Evolutionary conservation across 2,329 filamentous ascomycete species (phyloP), one percentile per base, ranked within the genome.

Genomic region (Endoconidiophora laricicola): DNA sequence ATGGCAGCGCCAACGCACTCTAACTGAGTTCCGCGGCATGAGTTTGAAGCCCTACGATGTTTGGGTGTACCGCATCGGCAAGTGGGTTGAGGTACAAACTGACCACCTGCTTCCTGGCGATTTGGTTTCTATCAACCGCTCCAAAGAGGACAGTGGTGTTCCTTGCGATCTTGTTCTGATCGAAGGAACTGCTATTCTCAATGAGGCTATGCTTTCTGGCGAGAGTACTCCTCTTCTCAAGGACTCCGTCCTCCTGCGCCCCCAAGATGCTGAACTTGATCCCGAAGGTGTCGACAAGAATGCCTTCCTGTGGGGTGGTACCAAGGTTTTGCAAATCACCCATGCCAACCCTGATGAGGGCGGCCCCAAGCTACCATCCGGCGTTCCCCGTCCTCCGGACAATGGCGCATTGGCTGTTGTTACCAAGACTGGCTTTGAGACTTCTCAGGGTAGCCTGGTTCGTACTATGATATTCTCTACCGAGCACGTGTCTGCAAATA

Each of bases 401-500:
- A 86, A 91, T 59, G 91, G 91, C 48, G 91, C 88, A 36, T 77
- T 96, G 71, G 91, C 88, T 54, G 77, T 98, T 55, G 86, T 98
- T 43, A 82, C 88, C 60, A 96, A 95, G 75, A 98, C 91, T 49
- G 91, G 91, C 10, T 98, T 98, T 60, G 93, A 98, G 68, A 98
- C 91, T 9, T 96, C 90, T 51, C 93, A 98, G 67, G 91, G 91
- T 55, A 95, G 87, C 65, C 76, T 98, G 54, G 91, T 98, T 54
- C 84, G 91, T 55, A 98, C 91, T 57, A 98, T 98, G 91, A 98
- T 98, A 60, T 98, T 94, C 70, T 95, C 93, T 1, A 98, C 91
- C 1, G 91, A 98, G 66, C 86, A 90, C 57, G 90, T 98, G 22
- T 96, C 90, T n/a, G 91, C 91, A 58, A 95, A 95, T 69, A 96